These are phyloP conservation scores for Bipolaris gigantea DNA, from an alignment of 2,329 filamentous ascomycete genomes.

Conservation along the genomic window DNA sequence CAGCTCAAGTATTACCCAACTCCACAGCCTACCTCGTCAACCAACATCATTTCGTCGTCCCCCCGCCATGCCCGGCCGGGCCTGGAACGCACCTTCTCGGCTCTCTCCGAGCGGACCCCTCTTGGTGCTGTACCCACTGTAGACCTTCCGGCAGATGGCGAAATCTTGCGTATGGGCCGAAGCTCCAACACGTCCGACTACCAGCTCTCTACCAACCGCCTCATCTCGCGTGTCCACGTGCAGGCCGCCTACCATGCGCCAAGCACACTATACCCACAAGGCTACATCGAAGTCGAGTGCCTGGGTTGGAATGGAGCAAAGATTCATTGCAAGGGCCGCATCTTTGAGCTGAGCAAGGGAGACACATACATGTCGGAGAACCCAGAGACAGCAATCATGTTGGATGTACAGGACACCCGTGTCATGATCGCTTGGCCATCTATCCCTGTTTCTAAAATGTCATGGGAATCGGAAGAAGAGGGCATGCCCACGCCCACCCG, in stretches of 20 bases:
- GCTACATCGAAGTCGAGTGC: slow-evolving; percentile 85
- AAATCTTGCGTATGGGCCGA: slow-evolving; percentile 82
- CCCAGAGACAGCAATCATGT: slow-evolving; percentile 84
- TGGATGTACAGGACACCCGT: slow-evolving; percentile 91
- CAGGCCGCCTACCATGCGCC: slow-evolving; percentile 80
- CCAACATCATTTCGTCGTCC: slow-evolving; percentile 84
- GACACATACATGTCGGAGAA: slow-evolving; percentile 90
- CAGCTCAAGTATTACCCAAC: slow-evolving; percentile 79
- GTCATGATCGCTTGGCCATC: slow-evolving; percentile 88
- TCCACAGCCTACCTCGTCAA: slow-evolving; percentile 90
- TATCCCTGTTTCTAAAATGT: slow-evolving; percentile 56
- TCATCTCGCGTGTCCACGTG: slow-evolving; percentile 92
- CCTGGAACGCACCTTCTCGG: slow-evolving; percentile 60
- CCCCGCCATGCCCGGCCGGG: slow-evolving; percentile 53
- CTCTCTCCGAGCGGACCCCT: slow-evolving; percentile 76
- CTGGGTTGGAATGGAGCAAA: slow-evolving; percentile 95
- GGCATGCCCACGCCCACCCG: slow-evolving; percentile 41
- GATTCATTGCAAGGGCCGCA: slow-evolving; percentile 85
- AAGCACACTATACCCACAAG: slow-evolving; percentile 66
- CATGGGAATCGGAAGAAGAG: slow-evolving; percentile 63
- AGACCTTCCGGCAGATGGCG: slow-evolving; percentile 78
- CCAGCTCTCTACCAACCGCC: slow-evolving; percentile 86
- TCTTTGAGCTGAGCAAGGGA: slow-evolving; percentile 83
- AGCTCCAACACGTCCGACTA: slow-evolving; percentile 96
- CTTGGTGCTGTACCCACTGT: slow-evolving; percentile 82